Evolutionary conservation across 148 eudicot genomes (phyloP), one percentile per base, ranked within the genome.

Genomic region (Rhododendron henanense): DNA sequence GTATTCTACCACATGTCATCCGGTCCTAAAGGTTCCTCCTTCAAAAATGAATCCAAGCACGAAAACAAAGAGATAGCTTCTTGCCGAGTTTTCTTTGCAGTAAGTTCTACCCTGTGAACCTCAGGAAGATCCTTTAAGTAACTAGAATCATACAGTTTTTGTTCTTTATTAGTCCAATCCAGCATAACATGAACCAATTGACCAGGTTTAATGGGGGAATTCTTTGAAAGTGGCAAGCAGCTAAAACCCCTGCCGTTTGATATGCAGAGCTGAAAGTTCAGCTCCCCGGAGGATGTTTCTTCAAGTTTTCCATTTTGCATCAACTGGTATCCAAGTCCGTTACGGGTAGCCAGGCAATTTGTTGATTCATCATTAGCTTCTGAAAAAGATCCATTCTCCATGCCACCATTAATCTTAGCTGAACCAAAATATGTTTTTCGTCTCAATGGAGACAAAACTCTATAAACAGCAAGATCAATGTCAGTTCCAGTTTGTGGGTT

Each of bases 21-120:
- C 14, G 96, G 98, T 80, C 99, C 99, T 80, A 97, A 92, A 55
- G 99, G 99, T 91, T 97, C 99, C 91, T 94, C 97, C 91, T 95
- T 95, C 74, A 95, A 83, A 89, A 97, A 97, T 63, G 99, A 94
- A 39, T 97, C 99, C 89, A 97, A 90, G 84, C 99, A 97, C 61
- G 98, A 94, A 91, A 97, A 97, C 79, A 97, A 88, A 57, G 98
- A 93, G 85, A 93, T 87, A 41, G 98, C 91, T 90, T 94, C 99
- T 87, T 93, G 99, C 85, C 93, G 93, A 79, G 98, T 97, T 85
- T 97, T 97, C 91, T 97, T 95, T 13, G 93, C 90, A 78, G 91
- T 86, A 61, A 92, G 89, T 71, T 95, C 94, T 0, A 92, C 87
- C 88, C 95, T 97, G 92, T 87, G 92, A 84, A 94, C 99, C 86